A percentile compares a stretch with the other conserved stretches of the same genome.
Conservation (phyloP, 2,329 filamentous ascomycete species). For the Alternaria viburni region DNA sequence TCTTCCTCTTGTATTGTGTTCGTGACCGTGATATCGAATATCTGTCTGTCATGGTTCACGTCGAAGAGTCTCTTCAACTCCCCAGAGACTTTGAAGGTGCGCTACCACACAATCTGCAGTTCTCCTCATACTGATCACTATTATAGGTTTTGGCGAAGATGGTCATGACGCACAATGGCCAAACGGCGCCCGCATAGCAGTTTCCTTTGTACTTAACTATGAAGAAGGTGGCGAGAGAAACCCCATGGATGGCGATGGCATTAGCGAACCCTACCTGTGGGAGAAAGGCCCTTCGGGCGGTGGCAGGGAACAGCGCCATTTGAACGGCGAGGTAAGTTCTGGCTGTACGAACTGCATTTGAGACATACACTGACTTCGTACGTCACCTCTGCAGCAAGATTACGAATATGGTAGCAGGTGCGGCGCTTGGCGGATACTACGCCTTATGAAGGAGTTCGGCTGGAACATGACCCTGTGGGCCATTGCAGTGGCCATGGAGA, state of each 20-base stretch:
- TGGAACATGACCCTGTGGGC: constrained; percentile 61
- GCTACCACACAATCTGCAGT: neutral
- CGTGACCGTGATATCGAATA: neutral
- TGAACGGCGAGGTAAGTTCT: constrained; percentile 50
- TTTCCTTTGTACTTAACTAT: constrained; percentile 50
- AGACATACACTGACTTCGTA: neutral
- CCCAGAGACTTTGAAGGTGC: constrained; percentile 48
- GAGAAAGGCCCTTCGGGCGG: constrained; percentile 48
- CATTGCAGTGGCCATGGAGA: constrained; percentile 57
- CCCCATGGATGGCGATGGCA: constrained; percentile 42
- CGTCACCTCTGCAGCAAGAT: constrained; percentile 40
- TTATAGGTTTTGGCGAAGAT: constrained; percentile 46
- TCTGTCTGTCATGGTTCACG: constrained; percentile 31
- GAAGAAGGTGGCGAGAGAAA: constrained; percentile 45
- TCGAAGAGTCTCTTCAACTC: constrained; percentile 45
- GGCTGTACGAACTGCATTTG: neutral
- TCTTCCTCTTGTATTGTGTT: neutral
- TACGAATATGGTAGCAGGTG: constrained; percentile 60
- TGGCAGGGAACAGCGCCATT: constrained; percentile 48
- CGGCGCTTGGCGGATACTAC: constrained; percentile 59
- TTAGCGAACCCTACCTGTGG: constrained; percentile 38
- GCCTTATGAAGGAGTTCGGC: constrained; percentile 56
- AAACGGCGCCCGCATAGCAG: constrained; percentile 46
- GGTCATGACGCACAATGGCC: constrained; percentile 48
- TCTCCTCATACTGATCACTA: neutral